Percentiles rank a stretch among this genome's conserved stretches.
Evolutionary conservation across 345 rosid genomes (phyloP).

Genomic region (Aquilaria malaccensis): DNA sequence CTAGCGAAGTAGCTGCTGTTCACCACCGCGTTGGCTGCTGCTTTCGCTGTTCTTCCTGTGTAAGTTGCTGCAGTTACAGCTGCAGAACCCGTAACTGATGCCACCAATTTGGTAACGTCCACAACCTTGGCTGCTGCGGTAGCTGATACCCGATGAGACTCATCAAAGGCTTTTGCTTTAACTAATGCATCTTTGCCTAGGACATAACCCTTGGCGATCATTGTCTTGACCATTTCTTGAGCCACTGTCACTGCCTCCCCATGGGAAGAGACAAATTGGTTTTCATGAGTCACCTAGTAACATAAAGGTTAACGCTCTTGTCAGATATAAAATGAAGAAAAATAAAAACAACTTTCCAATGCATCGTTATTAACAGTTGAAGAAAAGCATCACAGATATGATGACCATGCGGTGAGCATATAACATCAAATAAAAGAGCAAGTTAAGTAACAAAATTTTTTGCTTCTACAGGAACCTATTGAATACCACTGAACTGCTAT

Average conservation of each 20-base stretch:
- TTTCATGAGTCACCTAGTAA: conserved; percentile 34
- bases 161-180: conserved; percentile 72
- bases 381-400: background rate
- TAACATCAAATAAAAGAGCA: background rate
- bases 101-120: conserved; percentile 60
- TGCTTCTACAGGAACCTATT: background rate
- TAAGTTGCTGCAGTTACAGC: conserved; percentile 55
- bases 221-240: conserved; percentile 72
- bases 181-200: conserved; percentile 64
- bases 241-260: conserved; percentile 73
- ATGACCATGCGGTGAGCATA: background rate
- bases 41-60: conserved; percentile 53
- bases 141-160: conserved; percentile 54
- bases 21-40: conserved; percentile 56
- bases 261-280: conserved; percentile 44
- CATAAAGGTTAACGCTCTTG: background rate
- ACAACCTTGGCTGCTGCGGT: conserved; percentile 53
- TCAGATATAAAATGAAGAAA: background rate
- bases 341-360: background rate
- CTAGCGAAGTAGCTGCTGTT: conserved; percentile 74
- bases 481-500: conserved; percentile 28
- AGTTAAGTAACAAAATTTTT: background rate
- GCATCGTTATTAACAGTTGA: background rate
- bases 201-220: conserved; percentile 67
- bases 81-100: conserved; percentile 60